phyloP scores from a whole-genome alignment of 345 rosid species.

The Toxicodendron radicans region DNA sequence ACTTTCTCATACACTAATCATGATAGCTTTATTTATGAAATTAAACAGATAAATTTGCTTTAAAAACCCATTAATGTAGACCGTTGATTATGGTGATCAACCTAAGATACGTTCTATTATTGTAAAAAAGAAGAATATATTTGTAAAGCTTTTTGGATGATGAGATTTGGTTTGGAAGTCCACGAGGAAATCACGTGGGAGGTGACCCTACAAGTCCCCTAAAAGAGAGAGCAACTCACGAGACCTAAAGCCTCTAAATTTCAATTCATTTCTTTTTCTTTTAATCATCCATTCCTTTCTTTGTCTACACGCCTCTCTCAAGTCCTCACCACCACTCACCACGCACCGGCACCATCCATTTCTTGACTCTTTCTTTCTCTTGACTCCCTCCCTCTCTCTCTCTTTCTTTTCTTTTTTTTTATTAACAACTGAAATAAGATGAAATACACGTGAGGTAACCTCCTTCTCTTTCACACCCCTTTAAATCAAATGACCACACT shows the following conservation, averaged over 20 bases:
- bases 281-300: constrained; percentile 45
- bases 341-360: background rate
- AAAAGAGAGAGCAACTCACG: constrained; percentile 55
- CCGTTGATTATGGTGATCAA: constrained; percentile 23
- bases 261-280: background rate
- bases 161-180: constrained; percentile 24
- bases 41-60: too few relatives aligned
- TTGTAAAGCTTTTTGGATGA: constrained; percentile 6
- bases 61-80: constrained; percentile 13
- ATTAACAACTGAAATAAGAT: constrained; percentile 38
- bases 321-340: background rate
- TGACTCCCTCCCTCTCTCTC: background rate
- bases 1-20: constrained; percentile 21
- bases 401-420: constrained; percentile 3
- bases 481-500: constrained; percentile 36
- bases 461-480: constrained; percentile 50
- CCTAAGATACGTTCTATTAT: constrained; percentile 33
- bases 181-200: constrained; percentile 74
- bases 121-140: constrained; percentile 31
- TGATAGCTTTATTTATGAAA: constrained; percentile 16
- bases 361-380: background rate
- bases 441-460: constrained; percentile 92
- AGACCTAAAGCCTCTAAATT: constrained; percentile 14
- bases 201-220: constrained; percentile 68
- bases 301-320: constrained; percentile 54